Conservation (phyloP, 805 yeast genomes). For the Saccharomycopsis fodiens region DNA sequence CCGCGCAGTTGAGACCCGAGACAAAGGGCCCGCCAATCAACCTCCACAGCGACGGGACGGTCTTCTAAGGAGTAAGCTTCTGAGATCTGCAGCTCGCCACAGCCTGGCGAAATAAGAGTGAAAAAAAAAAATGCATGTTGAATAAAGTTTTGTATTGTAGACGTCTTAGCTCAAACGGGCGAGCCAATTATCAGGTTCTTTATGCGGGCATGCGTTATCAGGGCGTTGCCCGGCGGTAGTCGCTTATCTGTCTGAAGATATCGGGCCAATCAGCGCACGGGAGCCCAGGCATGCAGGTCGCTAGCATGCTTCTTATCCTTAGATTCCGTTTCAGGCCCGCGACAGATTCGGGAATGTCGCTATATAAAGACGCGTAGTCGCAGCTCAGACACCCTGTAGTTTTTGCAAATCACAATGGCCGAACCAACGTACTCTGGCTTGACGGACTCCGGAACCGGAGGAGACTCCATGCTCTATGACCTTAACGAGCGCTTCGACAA, state of each 20-base stretch:
- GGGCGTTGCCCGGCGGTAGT: background rate
- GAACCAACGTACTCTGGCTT: slow-evolving; percentile 32
- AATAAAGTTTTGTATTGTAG: no score
- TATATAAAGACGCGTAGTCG: background rate
- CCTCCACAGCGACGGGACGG: slow-evolving; percentile 56
- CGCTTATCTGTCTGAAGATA: background rate
- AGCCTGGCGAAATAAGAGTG: no score
- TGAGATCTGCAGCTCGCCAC: no score
- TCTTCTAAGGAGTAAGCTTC: no score
- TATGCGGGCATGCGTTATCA: background rate
- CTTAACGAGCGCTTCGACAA: slow-evolving; percentile 61
- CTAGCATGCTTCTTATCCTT: background rate
- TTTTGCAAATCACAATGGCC: slow-evolving; percentile 23
- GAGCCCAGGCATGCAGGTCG: background rate
- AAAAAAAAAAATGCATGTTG: no score
- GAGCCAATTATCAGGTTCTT: background rate
- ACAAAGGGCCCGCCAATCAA: slow-evolving; percentile 60
- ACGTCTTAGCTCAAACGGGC: background rate
- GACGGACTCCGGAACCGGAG: slow-evolving; percentile 67
- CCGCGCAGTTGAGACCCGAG: slow-evolving; percentile 39
- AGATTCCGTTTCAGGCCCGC: background rate
- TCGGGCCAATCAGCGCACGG: background rate
- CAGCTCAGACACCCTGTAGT: background rate
- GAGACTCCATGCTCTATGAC: slow-evolving; percentile 67
- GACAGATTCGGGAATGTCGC: background rate